phyloP scores from a whole-genome alignment of 257 asterid species.

The Nicotiana benthamiana region DNA sequence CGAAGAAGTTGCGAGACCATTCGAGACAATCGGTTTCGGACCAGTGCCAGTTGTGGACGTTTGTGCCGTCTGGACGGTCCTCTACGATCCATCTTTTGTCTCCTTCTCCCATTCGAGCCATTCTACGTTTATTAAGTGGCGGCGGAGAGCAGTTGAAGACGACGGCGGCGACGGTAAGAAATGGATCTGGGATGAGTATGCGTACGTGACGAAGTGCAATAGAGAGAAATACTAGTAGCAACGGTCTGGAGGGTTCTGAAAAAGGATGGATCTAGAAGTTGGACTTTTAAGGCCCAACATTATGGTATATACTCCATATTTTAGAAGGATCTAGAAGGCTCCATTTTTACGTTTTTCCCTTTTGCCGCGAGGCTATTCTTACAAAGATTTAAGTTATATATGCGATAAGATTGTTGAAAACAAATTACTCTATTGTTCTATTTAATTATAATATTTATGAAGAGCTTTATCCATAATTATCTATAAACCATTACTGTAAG shows the following conservation, averaged over 20 bases:
- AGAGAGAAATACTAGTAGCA: neutral
- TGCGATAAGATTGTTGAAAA: too few relatives aligned
- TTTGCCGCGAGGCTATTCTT: too few relatives aligned
- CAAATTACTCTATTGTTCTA: too few relatives aligned
- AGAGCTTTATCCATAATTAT: too few relatives aligned
- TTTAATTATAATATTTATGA: too few relatives aligned
- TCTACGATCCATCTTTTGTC: constrained; percentile 94
- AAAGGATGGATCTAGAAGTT: constrained; percentile 22
- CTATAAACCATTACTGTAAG: too few relatives aligned
- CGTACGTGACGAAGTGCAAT: too few relatives aligned
- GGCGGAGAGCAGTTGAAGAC: too few relatives aligned
- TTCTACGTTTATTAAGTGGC: neutral
- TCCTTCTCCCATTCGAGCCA: constrained; percentile 87
- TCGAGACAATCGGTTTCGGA: constrained; percentile 77
- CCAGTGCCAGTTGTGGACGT: constrained; percentile 99
- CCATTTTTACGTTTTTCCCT: neutral
- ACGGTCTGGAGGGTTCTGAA: constrained; percentile 21
- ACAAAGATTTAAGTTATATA: too few relatives aligned
- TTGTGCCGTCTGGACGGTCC: constrained; percentile 91
- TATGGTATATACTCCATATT: neutral
- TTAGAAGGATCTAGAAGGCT: constrained; percentile 27
- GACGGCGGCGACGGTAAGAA: too few relatives aligned
- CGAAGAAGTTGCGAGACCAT: constrained; percentile 62
- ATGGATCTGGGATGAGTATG: neutral
- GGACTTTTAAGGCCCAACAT: neutral